Percentiles rank a stretch among this genome's conserved stretches.
Conservation (phyloP, 768 basidiomycete genomes). For the Dendrothele bispora region DNA sequence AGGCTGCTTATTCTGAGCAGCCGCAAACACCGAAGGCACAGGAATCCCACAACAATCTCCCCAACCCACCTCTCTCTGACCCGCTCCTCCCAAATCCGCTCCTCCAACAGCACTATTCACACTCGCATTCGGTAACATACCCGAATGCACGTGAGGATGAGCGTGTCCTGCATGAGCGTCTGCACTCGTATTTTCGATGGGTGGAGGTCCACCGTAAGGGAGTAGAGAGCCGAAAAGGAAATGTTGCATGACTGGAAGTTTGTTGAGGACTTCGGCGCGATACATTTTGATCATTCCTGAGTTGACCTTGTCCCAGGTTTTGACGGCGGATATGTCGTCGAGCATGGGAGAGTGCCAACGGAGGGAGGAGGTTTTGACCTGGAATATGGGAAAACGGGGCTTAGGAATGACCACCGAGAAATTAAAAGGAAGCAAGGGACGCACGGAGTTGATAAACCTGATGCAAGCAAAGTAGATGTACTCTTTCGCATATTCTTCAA, state of each 20-base stretch:
- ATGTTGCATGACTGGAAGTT: constrained; percentile 95
- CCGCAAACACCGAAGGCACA: constrained; percentile 80
- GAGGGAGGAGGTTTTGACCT: constrained; percentile 95
- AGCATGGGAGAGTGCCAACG: constrained; percentile 99
- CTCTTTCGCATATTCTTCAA: constrained; percentile 87
- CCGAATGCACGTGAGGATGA: constrained; percentile 32
- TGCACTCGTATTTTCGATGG: constrained; percentile 28
- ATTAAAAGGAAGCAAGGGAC: constrained; percentile 17
- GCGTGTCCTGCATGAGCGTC: constrained; percentile 51
- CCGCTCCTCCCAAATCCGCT: constrained; percentile 45
- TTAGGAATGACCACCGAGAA: not conserved
- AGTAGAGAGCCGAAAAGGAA: constrained; percentile 90
- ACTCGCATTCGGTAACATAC: too few species aligned
- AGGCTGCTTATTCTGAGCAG: constrained; percentile 48
- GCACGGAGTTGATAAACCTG: constrained; percentile 89
- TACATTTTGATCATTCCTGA: constrained; percentile 98
- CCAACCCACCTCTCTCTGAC: constrained; percentile 64
- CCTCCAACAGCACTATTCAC: not conserved
- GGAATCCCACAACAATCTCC: constrained; percentile 92
- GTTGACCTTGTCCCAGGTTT: constrained; percentile 97
- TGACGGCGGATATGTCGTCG: constrained; percentile 94
- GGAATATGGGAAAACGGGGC: not conserved
- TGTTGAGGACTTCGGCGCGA: constrained; percentile 89
- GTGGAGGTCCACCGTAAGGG: constrained; percentile 60
- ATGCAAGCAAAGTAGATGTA: constrained; percentile 99